phyloP scores from a whole-genome alignment of 2,329 filamentous ascomycete species.

The Botrytis pseudocinerea region DNA sequence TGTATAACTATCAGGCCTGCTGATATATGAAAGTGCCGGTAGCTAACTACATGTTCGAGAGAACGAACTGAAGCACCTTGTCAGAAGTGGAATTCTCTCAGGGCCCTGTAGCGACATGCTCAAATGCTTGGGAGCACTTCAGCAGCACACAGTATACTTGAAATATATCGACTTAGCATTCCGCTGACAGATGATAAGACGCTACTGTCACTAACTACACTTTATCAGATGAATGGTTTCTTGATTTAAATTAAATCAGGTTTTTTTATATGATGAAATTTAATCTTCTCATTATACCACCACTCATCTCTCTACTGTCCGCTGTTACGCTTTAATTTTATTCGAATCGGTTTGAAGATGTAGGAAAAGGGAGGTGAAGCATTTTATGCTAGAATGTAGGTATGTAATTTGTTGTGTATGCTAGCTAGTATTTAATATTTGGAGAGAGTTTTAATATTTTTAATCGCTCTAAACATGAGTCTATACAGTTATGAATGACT shows the following conservation, averaged over 20 bases:
- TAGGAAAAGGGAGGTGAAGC: not conserved
- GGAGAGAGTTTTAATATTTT: not conserved
- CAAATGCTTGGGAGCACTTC: not conserved
- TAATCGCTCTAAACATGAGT: no score
- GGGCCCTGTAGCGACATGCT: not conserved
- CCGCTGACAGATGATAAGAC: not conserved
- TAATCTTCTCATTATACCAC: not conserved
- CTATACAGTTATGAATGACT: no score
- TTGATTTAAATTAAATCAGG: not conserved
- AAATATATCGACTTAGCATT: not conserved
- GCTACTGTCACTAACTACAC: not conserved
- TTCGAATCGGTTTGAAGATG: not conserved
- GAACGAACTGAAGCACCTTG: not conserved
- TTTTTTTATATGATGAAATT: not conserved
- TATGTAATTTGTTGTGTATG: not conserved
- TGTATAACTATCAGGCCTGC: conserved; percentile 11
- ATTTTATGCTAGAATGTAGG: no score
- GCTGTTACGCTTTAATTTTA: no score
- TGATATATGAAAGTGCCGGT: accelerated
- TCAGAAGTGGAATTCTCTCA: not conserved
- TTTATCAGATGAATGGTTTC: not conserved
- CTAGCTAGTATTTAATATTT: not conserved
- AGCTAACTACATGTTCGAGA: accelerated
- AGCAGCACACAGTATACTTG: not conserved
- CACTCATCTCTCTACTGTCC: not conserved